Evolutionary conservation across 495 filamentous ascomycete species (phyloP), one percentile per base, ranked within the genome.

Genomic region (Penicillium verhagenii): DNA sequence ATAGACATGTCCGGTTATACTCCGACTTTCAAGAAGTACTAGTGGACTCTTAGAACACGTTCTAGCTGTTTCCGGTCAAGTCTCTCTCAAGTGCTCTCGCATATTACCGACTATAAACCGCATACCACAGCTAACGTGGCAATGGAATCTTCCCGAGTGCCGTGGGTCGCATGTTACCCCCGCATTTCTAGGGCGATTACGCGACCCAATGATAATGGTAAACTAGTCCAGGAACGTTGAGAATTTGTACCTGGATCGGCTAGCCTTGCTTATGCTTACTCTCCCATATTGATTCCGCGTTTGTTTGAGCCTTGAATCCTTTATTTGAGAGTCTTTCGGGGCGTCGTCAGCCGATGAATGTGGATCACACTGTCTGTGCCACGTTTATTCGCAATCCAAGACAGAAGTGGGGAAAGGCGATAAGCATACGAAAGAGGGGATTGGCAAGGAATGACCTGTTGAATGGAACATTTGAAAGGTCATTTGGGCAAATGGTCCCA

Each of bases 331-430:
- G 7, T 44, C 21, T 44, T 43, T 24, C 10, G 38, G 20, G 57
- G 57, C 57, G 51, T 60, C 53, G 59, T 57, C 59, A 57, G 50
- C 59, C 53, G 58, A 56, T 50, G 53, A 48, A 50, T 55, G 39
- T 59, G 56, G 56, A 50, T 58, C 50, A 24, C 20, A 50, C 38
- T 24, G 56, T 50, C 52, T 61, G 58, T 61, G 58, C 47, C 59
- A 57, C 59, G 25, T 33, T 21, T 37, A 25, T 23, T 43, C 49
- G 38, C 24, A 45, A 45, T 35, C 40, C 16, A 25, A 45, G 39
- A 43, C 25, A 13, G 3, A 19, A 28, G 37, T 20, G 21, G 49
- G 25, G 40, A 25, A 54, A 40, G 18, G n/a, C 26, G 54, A 61
- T 50, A 53, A 60, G 38, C 7, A 24, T 8, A 13, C n/a, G n/a